These are phyloP conservation scores for Helicostylum pulchrum DNA, from an alignment of 192 early-diverging fungal genomes.

Conservation along the genomic window DNA sequence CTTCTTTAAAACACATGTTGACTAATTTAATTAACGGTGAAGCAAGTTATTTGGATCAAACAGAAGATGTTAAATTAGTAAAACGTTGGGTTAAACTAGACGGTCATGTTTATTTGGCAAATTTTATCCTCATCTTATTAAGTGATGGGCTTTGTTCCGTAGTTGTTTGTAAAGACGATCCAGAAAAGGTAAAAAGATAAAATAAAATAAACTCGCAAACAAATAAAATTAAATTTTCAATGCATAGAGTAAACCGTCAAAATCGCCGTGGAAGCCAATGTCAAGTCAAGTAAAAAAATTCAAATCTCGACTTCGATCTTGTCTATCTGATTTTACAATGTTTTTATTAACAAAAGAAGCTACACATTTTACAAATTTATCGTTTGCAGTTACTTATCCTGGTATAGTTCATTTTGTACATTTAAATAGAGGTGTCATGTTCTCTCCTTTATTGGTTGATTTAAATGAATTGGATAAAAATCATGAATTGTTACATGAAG, in stretches of 20 bases:
- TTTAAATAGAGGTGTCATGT: constrained; percentile 22
- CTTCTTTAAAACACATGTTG: constrained; percentile 14
- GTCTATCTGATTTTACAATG: constrained; percentile 21
- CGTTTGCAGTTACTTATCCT: constrained; percentile 27
- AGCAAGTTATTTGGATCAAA: neutral
- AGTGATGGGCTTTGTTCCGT: constrained; percentile 12
- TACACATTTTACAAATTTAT: constrained; percentile 33
- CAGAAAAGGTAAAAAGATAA: constrained; percentile 9
- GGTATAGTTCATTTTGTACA: constrained; percentile 34
- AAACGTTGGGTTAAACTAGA: constrained; percentile 20
- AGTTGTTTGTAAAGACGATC: constrained; percentile 18
- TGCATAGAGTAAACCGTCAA: neutral
- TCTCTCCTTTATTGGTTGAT: constrained; percentile 25
- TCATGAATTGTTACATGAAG: constrained; percentile 15
- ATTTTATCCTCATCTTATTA: neutral
- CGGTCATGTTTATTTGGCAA: constrained; percentile 3
- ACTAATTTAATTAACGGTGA: constrained; percentile 12
- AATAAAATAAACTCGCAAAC: neutral
- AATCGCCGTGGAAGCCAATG: constrained; percentile 5
- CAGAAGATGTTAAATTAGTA: constrained; percentile 19
- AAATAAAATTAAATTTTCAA: neutral
- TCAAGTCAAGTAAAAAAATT: constrained; percentile 17
- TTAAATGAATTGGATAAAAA: constrained; percentile 23
- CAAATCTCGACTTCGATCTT: neutral
- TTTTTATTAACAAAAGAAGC: constrained; percentile 31